Base-by-base conservation (phyloP, 1,284 basidiomycete genomes). In the Singerocomus rubriflavus region DNA sequence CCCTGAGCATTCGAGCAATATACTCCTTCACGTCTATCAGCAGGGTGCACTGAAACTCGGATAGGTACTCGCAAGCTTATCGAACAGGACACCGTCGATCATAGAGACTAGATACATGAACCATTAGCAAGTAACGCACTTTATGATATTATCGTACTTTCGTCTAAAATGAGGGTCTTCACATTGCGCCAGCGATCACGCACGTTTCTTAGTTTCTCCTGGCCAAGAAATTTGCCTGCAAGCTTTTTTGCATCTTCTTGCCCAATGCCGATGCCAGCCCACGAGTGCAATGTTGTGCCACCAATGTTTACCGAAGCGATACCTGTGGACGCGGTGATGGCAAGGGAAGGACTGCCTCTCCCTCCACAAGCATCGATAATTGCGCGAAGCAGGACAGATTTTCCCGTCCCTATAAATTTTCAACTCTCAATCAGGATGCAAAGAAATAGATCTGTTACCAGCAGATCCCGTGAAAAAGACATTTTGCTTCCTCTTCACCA, bases 251-350 rank as follows among this genome's bases (percentile, higher is more conserved):
- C 79, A 1, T 69, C 59, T 51, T 93, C 93, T 11, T 82, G 74
- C 0, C 91, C 96, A 0, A 98, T 72, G 0, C 93, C 94, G 49
- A 96, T 88, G 0, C 94, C 88, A 3, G 90, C 85, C 73, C 95
- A 99, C 4, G 93, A 95, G 67, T 98, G 95, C 16, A 98, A 76
- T 0, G 95, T 98, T 30, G 86, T 81, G 25, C 96, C 95, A 6
- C 93, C 93, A 51, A 98, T 93, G 63, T 98, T 97, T 62, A 93
- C 89, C 0, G 91, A 91, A 2, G 96, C 95, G 55, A 98, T 95
- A 31, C 94, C 94, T 67, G 83, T 85, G 9, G 93, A 95, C 6
- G 94, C 95, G 0, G 95, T 98, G 43, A 98, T 83, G 3, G 93
- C 94, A 31, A 98, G 84, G 0, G 85, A 84, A 57, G 94, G 88